Base-by-base conservation (phyloP, 108 stramenopile species). In the Epithemia pelagica region DNA sequence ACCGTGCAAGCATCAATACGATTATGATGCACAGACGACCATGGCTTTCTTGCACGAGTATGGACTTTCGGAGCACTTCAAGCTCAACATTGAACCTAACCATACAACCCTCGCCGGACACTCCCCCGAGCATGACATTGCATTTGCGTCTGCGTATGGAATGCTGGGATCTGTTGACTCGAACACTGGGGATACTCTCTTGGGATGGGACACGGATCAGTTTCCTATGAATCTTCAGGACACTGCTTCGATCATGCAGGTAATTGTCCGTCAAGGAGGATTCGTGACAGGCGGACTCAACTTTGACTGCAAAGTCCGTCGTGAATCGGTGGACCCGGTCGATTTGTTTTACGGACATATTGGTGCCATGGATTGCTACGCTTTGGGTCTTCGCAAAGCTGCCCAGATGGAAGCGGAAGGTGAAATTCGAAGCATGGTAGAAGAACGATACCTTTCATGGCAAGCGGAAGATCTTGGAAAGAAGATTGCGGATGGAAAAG, bases 271-370 rank as follows among this genome's bases (percentile, higher is more conserved):
- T 29, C 78, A 81, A 64, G 86, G 78, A 24, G 86, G 86, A 3
- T 65, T 87, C 22, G 62, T 30, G 21, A 69, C 75, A 2, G 86
- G 86, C 10, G 86, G 86, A 2, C 61, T 87, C 30, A 87, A 87
- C 77, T 87, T 87, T 77, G 86, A 87, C 65, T 78, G 78, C 66
- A 87, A 87, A 71, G 82, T 82, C 18, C 78, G 86, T 26, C 77
- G 86, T 10, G 86, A 87, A 61, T 74, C 73, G 51, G 82, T 82
- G 24, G 82, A 83, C 37, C 74, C 68, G 15, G 71, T 71, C n/a
- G 86, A 87, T 60, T 52, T 87, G 30, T 83, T 83, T 70, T 73
- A 81, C 54, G 86, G 78, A 0, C 86, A 87, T 73, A 72, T 87
- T 67, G 80, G 73, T 51, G 80, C 78, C 29, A 87, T 87, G 80